Evolutionary conservation across 345 rosid genomes (phyloP).

Genomic region (Populus ilicifolia): DNA sequence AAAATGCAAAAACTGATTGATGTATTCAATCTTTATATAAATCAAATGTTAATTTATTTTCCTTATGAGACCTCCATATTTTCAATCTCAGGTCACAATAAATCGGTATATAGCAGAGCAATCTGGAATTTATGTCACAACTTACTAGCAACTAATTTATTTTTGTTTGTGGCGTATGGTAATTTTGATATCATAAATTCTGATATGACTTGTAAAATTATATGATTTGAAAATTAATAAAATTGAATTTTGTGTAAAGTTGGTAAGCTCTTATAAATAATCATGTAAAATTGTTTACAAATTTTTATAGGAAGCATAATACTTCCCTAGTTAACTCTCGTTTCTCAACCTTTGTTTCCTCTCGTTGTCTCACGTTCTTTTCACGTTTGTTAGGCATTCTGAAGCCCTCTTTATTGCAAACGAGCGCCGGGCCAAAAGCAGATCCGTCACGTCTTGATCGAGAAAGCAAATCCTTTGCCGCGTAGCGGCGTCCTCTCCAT

Average conservation of each 20-base stretch:
- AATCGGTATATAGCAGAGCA: no score
- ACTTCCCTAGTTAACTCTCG: no score
- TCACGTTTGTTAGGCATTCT: constrained; percentile 92
- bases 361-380: constrained; percentile 88
- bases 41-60: neutral
- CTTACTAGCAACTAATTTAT: no score
- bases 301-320: no score
- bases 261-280: no score
- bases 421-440: constrained; percentile 89
- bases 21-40: neutral
- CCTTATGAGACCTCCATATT: neutral
- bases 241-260: no score
- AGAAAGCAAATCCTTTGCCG: constrained; percentile 79
- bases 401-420: constrained; percentile 92
- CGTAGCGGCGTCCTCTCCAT: constrained; percentile 30
- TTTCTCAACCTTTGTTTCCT: constrained; percentile 75
- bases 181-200: no score
- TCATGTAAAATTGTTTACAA: no score
- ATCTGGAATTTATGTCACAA: no score
- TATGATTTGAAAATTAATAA: no score
- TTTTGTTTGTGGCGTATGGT: no score
- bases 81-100: neutral
- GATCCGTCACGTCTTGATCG: constrained; percentile 94
- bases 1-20: constrained; percentile 32
- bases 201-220: no score